Base-by-base conservation (phyloP, 1,284 basidiomycete genomes). In the Sphaerobolus stellatus region DNA sequence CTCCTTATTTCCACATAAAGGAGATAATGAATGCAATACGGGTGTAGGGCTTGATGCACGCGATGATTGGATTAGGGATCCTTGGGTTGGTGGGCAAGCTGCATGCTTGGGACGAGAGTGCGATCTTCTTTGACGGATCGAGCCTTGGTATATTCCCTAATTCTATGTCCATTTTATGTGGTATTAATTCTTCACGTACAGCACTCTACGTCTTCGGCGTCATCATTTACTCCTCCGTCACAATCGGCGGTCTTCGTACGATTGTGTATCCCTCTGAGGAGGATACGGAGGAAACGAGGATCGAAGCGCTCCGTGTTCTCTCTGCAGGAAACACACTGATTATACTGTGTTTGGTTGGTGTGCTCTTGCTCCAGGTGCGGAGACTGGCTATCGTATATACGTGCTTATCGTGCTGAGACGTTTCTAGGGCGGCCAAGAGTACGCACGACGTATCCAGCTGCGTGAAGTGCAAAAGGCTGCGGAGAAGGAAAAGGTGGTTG, bases 111-210 rank as follows among this genome's bases (percentile, higher is more conserved):
- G 85, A 86, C 68, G 92, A 95, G 64, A 91, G 88, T 62, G 93
- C 93, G 14, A 81, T 94, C 74, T 93, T 91, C 75, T 96, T 96
- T 68, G 93, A 95, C 70, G 93, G 93, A 34, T 84, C 86, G 27
- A 84, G 83, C 61, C 72, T 94, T 57, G 89, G 92, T 93, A 61
- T 63, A 78, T 57, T 46, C 20, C 45, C 49, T 27, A 30, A 9
- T 41, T 9, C n/a, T n/a, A n/a, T n/a, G 8, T 45, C 9, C 36
- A 44, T 34, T 53, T 54, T 43, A 45, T 22, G 29, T 29, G 44
- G 34, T 44, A 29, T 31, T 48, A 27, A 44, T 52, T 49, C 41
- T 36, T 52, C 18, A 48, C 31, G 8, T 27, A 40, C 69, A 94
- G 92, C 75, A 29, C 82, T 82, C 49, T 91, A 87, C 67, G 70